Percentiles rank a stretch among this genome's conserved stretches.
Evolutionary conservation across 768 basidiomycete genomes (phyloP).

Genomic region (Panus rudis): DNA sequence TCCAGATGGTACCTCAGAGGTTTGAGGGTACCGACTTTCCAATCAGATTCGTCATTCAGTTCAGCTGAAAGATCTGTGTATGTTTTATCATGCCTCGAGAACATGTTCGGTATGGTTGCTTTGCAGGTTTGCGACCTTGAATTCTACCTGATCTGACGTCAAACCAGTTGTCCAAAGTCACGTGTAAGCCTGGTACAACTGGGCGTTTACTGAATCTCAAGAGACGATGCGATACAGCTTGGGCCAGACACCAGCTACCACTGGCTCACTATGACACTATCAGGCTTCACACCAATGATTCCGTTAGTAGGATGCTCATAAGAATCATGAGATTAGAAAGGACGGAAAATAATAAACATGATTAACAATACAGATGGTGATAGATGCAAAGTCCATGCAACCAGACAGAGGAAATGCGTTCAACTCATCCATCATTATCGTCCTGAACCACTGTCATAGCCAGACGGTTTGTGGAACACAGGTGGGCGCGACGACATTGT

Average conservation of each 20-base stretch:
- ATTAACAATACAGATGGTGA: constrained; percentile 13
- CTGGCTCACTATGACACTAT: too few species aligned
- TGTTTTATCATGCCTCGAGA: constrained; percentile 12
- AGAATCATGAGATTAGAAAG: background rate
- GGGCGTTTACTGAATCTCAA: too few species aligned
- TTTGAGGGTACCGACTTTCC: constrained; percentile 45
- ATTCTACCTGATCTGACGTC: too few species aligned
- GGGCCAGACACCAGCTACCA: too few species aligned
- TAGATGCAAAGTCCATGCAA: constrained; percentile 1
- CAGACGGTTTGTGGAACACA: background rate
- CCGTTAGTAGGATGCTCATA: background rate
- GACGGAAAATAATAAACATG: constrained; percentile 2
- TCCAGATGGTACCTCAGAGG: constrained; percentile 44
- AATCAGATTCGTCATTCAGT: constrained; percentile 48
- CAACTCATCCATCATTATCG: too few species aligned
- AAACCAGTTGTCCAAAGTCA: too few species aligned
- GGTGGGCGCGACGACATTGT: constrained; percentile 5
- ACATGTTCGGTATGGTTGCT: constrained; percentile 2
- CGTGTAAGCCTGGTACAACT: too few species aligned
- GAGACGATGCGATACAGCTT: too few species aligned
- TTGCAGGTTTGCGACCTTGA: too few species aligned
- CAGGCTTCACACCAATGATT: too few species aligned
- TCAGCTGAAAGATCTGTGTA: constrained; percentile 52
- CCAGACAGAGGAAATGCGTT: too few species aligned
- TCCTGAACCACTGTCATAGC: too few species aligned